Evolutionary conservation across 495 filamentous ascomycete species (phyloP), one percentile per base, ranked within the genome.

Genomic region (Daldinia bambusicola): DNA sequence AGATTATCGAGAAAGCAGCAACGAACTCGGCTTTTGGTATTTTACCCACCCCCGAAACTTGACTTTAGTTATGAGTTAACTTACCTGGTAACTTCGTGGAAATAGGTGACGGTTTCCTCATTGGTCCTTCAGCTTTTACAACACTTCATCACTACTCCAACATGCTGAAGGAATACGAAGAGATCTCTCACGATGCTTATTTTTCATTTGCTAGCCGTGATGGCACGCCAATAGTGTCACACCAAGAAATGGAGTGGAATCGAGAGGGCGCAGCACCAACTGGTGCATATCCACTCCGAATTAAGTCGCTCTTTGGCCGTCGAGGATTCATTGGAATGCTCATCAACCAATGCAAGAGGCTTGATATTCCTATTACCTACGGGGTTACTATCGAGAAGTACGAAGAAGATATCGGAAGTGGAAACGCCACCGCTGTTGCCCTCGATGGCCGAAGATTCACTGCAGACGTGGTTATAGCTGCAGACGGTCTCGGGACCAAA

Each of bases 401-500:
- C 32, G 78, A 70, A 56, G 82, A 85, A 66, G 74, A 84, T 63
- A 69, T 75, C 2, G 58, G 74, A 0, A 67, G 82, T 13, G 69
- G 69, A 12, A 78, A 81, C 57, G 85, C 82, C 20, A 83, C 84
- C 10, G 85, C 86, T 48, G 76, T 80, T 52, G 81, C 78, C 34
- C 67, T 70, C 2, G 71, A 81, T 48, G 82, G 84, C 7, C 77
- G 82, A 69, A 71, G 72, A 34, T 82, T 86, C 61, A 74, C 72
- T 0, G 87, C 79, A 2, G 83, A 89, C 70, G 71, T 88, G 4
- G 84, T 89, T 0, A 73, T 89, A 57, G 85, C 84, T 9, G 86
- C 85, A 9, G 87, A 89, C 69, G 87, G 87, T 2, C 82, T 84
- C 57, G 84, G 88, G 37, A 85, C 87, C 65, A 84, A 82, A 63